Evolutionary conservation across 495 filamentous ascomycete species (phyloP), one percentile per base, ranked within the genome.

Genomic region (Terfezia boudieri): DNA sequence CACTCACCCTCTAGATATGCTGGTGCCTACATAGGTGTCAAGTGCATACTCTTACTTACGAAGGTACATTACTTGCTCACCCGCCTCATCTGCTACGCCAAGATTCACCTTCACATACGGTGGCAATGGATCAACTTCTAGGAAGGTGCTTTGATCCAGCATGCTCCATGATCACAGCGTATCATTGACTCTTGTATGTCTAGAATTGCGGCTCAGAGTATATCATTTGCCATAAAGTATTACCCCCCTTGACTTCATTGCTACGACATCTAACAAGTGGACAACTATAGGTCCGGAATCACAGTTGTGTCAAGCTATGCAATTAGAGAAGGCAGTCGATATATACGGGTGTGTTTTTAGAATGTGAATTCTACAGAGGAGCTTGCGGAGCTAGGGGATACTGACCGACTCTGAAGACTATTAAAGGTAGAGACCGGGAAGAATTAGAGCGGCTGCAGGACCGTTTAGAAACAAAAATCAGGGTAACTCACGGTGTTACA

Each of bases 241-340:
- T 17, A 8, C 5, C 37, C 49, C 16, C 52, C 38, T 38, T 9
- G 14, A 43, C 37, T 26, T 9, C 36, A 55, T 22, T 20, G 23
- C 36, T n/a, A 23, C 23, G 22, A 16, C 20, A 46, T 59, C 59
- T 60, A 10, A 63, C 53, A 1, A 11, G 46, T 56, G 49, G 26
- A 2, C n/a, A 51, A 12, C 26, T 23, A 11, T 56, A 82, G 82
- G 58, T 90, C 85, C n/a, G 92, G 87, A 43, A 80, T 99, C 55
- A 79, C 80, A 10, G 78, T 96, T 53, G 94, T 90, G 0, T 84
- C 83, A 49, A 76, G 74, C 43, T 96, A 85, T 73, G 85, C 89
- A 36, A 77, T 94, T 55, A 73, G 75, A 49, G 86, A 94, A 61
- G 84, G 84, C 17, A 77, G 81, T 0, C 75, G 86, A 37, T 71